Conservation (phyloP, 1,284 basidiomycete genomes). For the Schizophyllum commune region DNA sequence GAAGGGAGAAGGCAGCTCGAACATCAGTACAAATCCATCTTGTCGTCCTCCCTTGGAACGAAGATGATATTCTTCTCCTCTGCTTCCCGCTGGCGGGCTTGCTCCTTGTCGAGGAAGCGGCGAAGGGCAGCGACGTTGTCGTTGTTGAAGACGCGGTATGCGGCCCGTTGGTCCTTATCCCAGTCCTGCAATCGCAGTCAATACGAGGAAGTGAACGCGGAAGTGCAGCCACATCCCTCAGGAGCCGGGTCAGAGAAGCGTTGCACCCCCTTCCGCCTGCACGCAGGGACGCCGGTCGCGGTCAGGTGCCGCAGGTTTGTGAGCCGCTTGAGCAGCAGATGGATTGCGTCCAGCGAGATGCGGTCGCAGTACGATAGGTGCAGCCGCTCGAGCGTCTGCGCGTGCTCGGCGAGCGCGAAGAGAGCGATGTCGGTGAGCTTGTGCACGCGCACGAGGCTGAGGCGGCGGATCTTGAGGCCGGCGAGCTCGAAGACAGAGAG, state of each 20-base stretch:
- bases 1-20: background rate
- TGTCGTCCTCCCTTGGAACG: conserved; percentile 50
- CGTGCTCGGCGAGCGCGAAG: conserved; percentile 61
- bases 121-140: conserved; percentile 62
- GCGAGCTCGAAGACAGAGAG: conserved; percentile 80
- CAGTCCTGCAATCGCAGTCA: background rate
- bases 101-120: conserved; percentile 59
- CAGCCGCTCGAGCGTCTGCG: conserved; percentile 68
- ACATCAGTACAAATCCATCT: conserved; percentile 45
- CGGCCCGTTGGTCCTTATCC: conserved; percentile 37
- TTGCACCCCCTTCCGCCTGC: conserved; percentile 66
- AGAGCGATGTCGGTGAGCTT: conserved; percentile 60
- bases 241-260: conserved; percentile 78
- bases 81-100: conserved; percentile 42
- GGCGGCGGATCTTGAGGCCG: conserved; percentile 63
- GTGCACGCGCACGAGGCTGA: conserved; percentile 74
- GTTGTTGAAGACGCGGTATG: conserved; percentile 81
- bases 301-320: conserved; percentile 69
- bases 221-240: conserved; percentile 41
- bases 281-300: conserved; percentile 76
- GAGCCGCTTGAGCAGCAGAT: conserved; percentile 62
- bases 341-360: conserved; percentile 73
- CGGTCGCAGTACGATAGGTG: conserved; percentile 87
- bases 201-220: conserved; percentile 10
- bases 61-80: conserved; percentile 55